These are phyloP conservation scores for Oryza glaberrima DNA, from an alignment of 176 grass and related monocot genomes.

Conservation along the genomic window DNA sequence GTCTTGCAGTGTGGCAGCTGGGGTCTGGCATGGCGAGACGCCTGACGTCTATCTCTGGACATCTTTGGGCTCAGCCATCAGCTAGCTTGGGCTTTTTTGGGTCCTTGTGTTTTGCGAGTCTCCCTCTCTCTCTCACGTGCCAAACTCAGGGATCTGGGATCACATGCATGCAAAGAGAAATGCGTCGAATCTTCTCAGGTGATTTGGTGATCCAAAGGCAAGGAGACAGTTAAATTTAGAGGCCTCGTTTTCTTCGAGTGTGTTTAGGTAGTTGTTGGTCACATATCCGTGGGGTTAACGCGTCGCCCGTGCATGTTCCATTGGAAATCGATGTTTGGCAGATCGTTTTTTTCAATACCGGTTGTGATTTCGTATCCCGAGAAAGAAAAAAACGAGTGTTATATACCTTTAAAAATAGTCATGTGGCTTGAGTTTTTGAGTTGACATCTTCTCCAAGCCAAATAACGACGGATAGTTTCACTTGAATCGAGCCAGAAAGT, in stretches of 20 bases:
- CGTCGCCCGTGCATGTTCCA: slow-evolving; percentile 11
- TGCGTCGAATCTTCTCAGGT: slow-evolving; percentile 48
- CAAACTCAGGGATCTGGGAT: not conserved
- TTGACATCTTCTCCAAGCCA: slow-evolving; percentile 28
- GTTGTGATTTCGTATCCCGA: not conserved
- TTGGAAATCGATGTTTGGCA: slow-evolving; percentile 9
- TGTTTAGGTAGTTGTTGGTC: not conserved
- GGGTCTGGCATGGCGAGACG: not conserved
- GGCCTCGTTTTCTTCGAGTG: not conserved
- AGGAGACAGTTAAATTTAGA: not conserved
- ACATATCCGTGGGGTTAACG: not conserved
- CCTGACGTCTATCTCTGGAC: not conserved
- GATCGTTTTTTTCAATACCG: not conserved
- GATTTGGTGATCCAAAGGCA: slow-evolving; percentile 38
- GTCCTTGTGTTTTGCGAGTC: not conserved
- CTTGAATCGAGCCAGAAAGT: slow-evolving; percentile 25
- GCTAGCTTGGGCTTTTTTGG: not conserved
- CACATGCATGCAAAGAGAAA: slow-evolving; percentile 24
- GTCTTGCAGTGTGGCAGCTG: slow-evolving; percentile 42
- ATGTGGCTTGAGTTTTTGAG: not conserved
- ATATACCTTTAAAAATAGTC: not conserved
- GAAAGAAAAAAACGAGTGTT: too few relatives aligned
- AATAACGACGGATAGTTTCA: not conserved
- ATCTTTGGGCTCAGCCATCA: slow-evolving; percentile 9
- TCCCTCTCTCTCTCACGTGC: slow-evolving; percentile 46